phyloP scores from a whole-genome alignment of 129 eudicot species.

The Saposhnikovia divaricata region DNA sequence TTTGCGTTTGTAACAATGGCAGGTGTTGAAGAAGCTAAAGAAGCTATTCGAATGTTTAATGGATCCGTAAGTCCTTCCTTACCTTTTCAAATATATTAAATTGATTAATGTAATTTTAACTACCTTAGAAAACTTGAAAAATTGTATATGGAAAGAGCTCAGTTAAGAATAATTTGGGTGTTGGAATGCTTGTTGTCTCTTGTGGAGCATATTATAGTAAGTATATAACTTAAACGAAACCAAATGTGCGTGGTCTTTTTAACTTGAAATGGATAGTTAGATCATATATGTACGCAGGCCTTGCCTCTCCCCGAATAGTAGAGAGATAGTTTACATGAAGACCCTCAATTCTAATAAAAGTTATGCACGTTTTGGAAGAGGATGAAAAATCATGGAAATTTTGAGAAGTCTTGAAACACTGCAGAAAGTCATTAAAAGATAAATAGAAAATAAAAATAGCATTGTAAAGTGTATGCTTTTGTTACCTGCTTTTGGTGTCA shows the following conservation, averaged over 20 bases:
- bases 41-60: conserved; percentile 80
- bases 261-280: no score
- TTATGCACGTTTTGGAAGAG: not conserved
- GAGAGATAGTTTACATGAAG: not conserved
- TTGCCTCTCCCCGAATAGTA: no score
- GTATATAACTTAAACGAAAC: not conserved
- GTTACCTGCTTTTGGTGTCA: not conserved
- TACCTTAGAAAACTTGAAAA: not conserved
- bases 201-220: not conserved
- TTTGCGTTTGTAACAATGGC: conserved; percentile 93
- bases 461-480: not conserved
- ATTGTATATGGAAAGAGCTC: not conserved
- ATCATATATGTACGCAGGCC: not conserved
- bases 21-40: conserved; percentile 60
- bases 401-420: not conserved
- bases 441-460: not conserved
- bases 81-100: not conserved
- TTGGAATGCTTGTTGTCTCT: not conserved
- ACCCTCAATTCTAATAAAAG: not conserved
- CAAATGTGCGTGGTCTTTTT: not conserved
- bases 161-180: not conserved
- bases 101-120: not conserved
- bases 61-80: conserved; percentile 63
- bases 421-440: not conserved
- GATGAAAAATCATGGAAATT: not conserved